These are phyloP conservation scores for Ceriops tagal DNA, from an alignment of 345 rosid species.

Conservation along the genomic window DNA sequence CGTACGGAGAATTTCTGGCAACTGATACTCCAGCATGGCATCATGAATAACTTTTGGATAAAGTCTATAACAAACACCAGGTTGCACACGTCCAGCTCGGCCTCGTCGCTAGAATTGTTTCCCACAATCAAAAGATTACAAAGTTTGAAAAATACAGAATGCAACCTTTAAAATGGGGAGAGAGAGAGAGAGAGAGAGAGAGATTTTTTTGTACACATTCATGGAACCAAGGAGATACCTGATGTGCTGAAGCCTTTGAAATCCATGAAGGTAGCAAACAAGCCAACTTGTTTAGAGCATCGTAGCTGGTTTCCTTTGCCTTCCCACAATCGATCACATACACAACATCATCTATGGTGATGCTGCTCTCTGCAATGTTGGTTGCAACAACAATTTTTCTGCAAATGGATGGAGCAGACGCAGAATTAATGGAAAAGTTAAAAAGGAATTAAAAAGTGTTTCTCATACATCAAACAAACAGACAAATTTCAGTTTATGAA, in stretches of 20 bases:
- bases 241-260: conserved; percentile 92
- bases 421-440: neutral
- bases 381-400: conserved; percentile 96
- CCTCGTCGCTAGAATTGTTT: conserved; percentile 67
- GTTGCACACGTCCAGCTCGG: conserved; percentile 97
- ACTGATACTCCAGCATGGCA: conserved; percentile 75
- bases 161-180: conserved; percentile 7
- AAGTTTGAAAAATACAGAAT: conserved; percentile 5
- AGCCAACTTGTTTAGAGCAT: conserved; percentile 93
- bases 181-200: conserved; percentile 1
- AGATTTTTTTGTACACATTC: conserved; percentile 8
- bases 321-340: conserved; percentile 96
- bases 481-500: too few species aligned
- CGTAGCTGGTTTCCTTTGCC: conserved; percentile 96
- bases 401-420: conserved; percentile 21
- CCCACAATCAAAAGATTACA: conserved; percentile 13
- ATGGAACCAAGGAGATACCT: conserved; percentile 46
- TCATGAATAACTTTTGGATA: conserved; percentile 82
- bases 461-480: neutral
- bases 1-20: conserved; percentile 90
- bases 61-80: conserved; percentile 90
- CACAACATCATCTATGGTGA: conserved; percentile 94
- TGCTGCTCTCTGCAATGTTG: conserved; percentile 97
- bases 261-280: conserved; percentile 95
- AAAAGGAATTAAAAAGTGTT: neutral